Percentiles rank a stretch among this genome's conserved stretches.
Conservation (phyloP, 2,329 filamentous ascomycete species). For the Endoconidiophora laricicola region DNA sequence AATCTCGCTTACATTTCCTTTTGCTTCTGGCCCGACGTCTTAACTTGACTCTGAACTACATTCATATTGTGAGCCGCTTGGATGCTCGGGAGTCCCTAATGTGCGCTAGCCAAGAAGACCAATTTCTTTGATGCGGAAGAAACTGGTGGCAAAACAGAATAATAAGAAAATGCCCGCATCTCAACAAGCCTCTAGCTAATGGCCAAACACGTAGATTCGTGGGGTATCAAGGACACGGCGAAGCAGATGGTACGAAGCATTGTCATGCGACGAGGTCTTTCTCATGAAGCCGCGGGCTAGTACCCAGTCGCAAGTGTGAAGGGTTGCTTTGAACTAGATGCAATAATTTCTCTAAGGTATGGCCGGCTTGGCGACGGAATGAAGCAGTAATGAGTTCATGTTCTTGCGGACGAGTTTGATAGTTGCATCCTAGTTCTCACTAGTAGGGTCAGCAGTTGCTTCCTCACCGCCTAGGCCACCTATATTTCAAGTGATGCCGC, state of each 20-base stretch:
- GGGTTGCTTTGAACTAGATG: slow-evolving; percentile 33
- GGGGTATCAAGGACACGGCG: slow-evolving; percentile 21
- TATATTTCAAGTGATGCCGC: slow-evolving; percentile 19
- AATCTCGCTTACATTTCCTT: too few relatives aligned
- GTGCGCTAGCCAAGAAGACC: too few relatives aligned
- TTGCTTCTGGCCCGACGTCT: too few relatives aligned
- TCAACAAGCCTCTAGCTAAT: too few relatives aligned
- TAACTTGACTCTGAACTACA: too few relatives aligned
- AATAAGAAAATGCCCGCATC: too few relatives aligned
- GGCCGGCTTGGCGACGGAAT: slow-evolving; percentile 22
- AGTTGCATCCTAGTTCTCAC: slow-evolving; percentile 32
- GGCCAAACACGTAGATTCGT: too few relatives aligned
- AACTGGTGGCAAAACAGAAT: too few relatives aligned
- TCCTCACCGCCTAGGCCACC: background rate
- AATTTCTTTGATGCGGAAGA: too few relatives aligned
- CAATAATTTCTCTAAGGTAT: slow-evolving; percentile 24
- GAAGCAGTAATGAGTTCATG: slow-evolving; percentile 32
- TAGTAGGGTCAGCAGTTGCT: slow-evolving; percentile 18
- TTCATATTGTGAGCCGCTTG: too few relatives aligned
- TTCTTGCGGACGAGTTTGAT: slow-evolving; percentile 34
- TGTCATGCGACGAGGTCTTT: slow-evolving; percentile 28
- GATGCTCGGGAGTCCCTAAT: too few relatives aligned
- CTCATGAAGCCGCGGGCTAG: slow-evolving; percentile 40
- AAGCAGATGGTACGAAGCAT: slow-evolving; percentile 21
- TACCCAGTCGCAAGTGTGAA: slow-evolving; percentile 37